These are phyloP conservation scores for Apiospora pterosperma DNA, from an alignment of 2,329 filamentous ascomycete species.

Conservation along the genomic window DNA sequence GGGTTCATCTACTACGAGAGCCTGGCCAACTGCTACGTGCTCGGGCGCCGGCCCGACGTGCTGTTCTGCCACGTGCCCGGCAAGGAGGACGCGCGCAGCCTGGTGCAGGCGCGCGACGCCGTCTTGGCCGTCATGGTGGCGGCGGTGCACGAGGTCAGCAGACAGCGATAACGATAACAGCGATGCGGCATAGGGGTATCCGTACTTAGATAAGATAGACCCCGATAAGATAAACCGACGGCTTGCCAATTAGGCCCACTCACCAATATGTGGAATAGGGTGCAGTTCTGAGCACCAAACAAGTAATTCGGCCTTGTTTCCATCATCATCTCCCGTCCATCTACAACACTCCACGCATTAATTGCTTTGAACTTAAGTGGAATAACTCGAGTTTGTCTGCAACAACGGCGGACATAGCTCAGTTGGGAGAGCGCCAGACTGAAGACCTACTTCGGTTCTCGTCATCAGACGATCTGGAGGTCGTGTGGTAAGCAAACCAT, in stretches of 20 bases:
- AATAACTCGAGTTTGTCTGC: background rate
- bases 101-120: background rate
- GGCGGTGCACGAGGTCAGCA: background rate
- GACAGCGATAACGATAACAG: no score
- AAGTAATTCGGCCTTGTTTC: background rate
- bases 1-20: conserved; percentile 10
- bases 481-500: background rate
- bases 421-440: conserved; percentile 3
- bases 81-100: background rate
- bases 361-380: background rate
- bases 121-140: conserved; percentile 5
- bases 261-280: no score
- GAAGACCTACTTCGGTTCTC: background rate
- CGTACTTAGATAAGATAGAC: no score
- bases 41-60: background rate
- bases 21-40: conserved; percentile 5
- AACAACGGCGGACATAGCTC: background rate
- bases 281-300: background rate
- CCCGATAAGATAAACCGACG: background rate
- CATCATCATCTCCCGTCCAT: background rate
- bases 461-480: background rate
- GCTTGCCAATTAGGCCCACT: background rate
- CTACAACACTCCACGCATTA: background rate
- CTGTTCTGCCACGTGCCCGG: conserved; percentile 9
- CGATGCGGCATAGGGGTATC: no score